These are phyloP conservation scores for Pleurotus djamor DNA, from an alignment of 768 basidiomycete species.

Conservation along the genomic window DNA sequence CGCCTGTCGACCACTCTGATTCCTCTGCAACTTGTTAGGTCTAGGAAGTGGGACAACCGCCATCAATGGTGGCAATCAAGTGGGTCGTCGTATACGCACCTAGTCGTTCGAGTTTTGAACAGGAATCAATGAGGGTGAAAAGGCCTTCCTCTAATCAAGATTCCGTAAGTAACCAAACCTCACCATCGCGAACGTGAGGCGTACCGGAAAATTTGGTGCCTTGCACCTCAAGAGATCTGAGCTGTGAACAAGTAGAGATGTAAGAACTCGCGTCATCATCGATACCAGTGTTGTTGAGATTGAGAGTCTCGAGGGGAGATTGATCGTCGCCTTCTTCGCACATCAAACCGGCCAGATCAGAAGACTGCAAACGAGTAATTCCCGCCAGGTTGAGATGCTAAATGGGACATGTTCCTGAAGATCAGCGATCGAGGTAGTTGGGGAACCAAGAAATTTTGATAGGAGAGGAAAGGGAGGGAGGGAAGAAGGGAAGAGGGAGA, in stretches of 20 bases:
- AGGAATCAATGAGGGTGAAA: constrained; percentile 56
- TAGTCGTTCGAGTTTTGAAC: constrained; percentile 40
- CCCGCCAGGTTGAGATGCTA: constrained; percentile 61
- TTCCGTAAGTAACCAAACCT: not conserved
- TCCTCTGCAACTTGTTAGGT: constrained; percentile 68
- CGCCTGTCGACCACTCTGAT: constrained; percentile 57
- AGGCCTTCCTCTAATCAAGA: constrained; percentile 44
- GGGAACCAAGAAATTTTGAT: too few relatives aligned
- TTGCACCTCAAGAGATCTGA: constrained; percentile 49
- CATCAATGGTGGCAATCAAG: not conserved
- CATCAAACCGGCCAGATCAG: constrained; percentile 49
- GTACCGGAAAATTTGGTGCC: constrained; percentile 61
- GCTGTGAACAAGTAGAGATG: constrained; percentile 47
- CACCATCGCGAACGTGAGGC: constrained; percentile 14
- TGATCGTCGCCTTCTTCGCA: constrained; percentile 25
- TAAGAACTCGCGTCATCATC: constrained; percentile 55
- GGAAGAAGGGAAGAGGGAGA: too few relatives aligned
- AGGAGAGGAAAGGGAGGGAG: too few relatives aligned
- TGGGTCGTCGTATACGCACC: not conserved
- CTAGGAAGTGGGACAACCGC: constrained; percentile 24
- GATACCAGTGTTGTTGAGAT: constrained; percentile 58
- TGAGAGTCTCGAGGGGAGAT: constrained; percentile 44
- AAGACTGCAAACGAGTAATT: constrained; percentile 47
- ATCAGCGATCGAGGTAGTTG: too few relatives aligned
- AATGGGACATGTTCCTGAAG: too few relatives aligned